phyloP scores from a whole-genome alignment of 208 protist species.

The Jaenimonas drosophilae region DNA sequence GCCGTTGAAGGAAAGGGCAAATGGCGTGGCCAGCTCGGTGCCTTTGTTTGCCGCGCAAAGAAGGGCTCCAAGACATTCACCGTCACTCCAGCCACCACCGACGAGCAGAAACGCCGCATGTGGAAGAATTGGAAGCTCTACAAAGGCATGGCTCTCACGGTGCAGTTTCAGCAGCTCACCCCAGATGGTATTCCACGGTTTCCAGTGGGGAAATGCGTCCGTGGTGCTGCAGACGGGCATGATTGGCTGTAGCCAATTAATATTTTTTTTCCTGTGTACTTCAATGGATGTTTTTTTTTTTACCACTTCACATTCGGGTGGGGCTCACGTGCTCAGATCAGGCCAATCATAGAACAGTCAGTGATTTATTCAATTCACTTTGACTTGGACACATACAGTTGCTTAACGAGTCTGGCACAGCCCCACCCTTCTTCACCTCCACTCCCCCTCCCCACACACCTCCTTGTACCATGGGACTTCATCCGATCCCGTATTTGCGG shows the following conservation, averaged over 20 bases:
- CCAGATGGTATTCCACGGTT: constrained; percentile 78
- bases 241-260: constrained; percentile 64
- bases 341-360: neutral
- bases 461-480: too few species aligned
- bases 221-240: constrained; percentile 41
- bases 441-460: too few species aligned
- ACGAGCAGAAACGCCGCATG: constrained; percentile 53
- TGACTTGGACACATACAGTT: too few species aligned
- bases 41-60: constrained; percentile 65
- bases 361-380: neutral
- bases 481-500: too few species aligned
- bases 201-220: constrained; percentile 73
- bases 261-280: neutral
- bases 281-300: constrained; percentile 4
- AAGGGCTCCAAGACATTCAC: constrained; percentile 43
- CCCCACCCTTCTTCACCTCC: too few species aligned
- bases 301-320: too few species aligned
- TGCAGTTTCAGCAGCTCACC: constrained; percentile 81
- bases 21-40: constrained; percentile 68
- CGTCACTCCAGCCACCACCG: constrained; percentile 67
- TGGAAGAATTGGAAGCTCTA: constrained; percentile 52
- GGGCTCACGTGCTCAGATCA: too few species aligned
- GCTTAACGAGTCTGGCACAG: too few species aligned
- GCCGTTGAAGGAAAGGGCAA: constrained; percentile 80
- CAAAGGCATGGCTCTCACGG: constrained; percentile 77